Evolutionary conservation across 495 filamentous ascomycete genomes (phyloP).

Genomic region (Xylaria nigripes): DNA sequence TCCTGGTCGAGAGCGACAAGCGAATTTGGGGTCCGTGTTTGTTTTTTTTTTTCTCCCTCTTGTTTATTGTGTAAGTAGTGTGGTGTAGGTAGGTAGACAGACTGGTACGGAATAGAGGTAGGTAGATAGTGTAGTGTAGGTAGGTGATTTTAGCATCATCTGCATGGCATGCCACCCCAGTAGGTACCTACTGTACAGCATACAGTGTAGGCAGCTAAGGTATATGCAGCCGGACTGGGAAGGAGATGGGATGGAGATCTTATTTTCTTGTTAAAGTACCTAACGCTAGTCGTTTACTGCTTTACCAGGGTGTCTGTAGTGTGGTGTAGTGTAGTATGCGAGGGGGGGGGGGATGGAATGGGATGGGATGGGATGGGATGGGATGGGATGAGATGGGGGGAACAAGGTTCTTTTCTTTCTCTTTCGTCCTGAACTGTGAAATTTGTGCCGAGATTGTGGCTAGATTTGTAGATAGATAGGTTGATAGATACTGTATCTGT

Average conservation of each 20-base stretch:
- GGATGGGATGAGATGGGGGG: conserved; percentile 24
- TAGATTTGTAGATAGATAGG: too few species aligned
- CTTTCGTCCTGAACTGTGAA: conserved; percentile 26
- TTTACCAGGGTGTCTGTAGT: too few species aligned
- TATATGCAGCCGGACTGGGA: conserved; percentile 46
- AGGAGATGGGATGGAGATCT: conserved; percentile 48
- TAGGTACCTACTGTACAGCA: conserved; percentile 7
- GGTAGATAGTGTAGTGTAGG: too few species aligned
- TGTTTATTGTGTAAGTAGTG: conserved; percentile 14
- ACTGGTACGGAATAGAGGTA: too few species aligned
- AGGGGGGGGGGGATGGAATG: neutral
- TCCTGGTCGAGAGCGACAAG: conserved; percentile 29
- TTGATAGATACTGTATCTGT: too few species aligned
- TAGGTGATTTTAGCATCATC: conserved; percentile 34
- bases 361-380: neutral
- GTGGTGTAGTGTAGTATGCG: too few species aligned
- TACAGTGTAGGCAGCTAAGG: conserved; percentile 24
- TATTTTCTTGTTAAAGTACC: too few species aligned
- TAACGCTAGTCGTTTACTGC: too few species aligned
- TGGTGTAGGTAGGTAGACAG: too few species aligned
- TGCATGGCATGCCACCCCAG: conserved; percentile 35
- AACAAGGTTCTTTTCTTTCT: too few species aligned
- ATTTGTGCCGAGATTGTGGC: conserved; percentile 27
- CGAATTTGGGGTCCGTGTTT: conserved; percentile 31
- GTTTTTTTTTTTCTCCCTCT: too few species aligned